Base-by-base conservation (phyloP, 106 monocot genomes). In the Dendrobium nobile region DNA sequence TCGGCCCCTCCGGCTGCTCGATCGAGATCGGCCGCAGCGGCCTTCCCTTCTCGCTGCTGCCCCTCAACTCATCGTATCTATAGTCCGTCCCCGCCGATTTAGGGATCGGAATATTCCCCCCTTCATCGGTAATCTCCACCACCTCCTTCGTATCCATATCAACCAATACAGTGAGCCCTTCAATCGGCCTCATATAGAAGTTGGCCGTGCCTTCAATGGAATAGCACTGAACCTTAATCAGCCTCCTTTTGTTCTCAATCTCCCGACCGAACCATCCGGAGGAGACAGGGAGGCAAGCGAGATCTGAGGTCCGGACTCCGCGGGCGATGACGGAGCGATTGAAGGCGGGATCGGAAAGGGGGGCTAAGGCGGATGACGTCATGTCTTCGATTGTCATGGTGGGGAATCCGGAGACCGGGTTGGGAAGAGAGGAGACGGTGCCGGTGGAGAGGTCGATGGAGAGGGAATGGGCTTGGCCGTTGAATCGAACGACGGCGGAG, bases 101-200 rank as follows among this genome's bases (percentile, higher is more conserved):
- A 33, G 96, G 93, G 55, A 96, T 81, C 37, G 96, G 96, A 48
- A 96, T 87, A 45, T 86, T 85, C 27, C 40, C 55, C 8, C 87
- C 87, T 10, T 28, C 15, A 68, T 96, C 96, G 22, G 77, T 51
- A 47, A 96, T 81, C 7, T 90, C 75, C 31, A 93, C 72, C 20
- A 93, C 92, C 27, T 90, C 83, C 78, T 79, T 78, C 47, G 88
- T 96, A 83, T 96, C 96, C 61, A 93, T 79, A 85, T 96, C 96
- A 54, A 96, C 33, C 11, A 96, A 81, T n/a, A 93, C 90, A 28
- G 96, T 96, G 47, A 96, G 92, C 28, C 96, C 96, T 77, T 96
- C 96, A 84, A 96, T 92, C 37, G 96, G 96, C 18, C 96, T 85
- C 93, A 96, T 96, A 90, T 96, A 96, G 88, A 96, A 96, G 80